A percentile compares a stretch with the other conserved stretches of the same genome.
Evolutionary conservation across 2,329 filamentous ascomycete genomes (phyloP).

Genomic region (Aspergillaceae sp.): DNA sequence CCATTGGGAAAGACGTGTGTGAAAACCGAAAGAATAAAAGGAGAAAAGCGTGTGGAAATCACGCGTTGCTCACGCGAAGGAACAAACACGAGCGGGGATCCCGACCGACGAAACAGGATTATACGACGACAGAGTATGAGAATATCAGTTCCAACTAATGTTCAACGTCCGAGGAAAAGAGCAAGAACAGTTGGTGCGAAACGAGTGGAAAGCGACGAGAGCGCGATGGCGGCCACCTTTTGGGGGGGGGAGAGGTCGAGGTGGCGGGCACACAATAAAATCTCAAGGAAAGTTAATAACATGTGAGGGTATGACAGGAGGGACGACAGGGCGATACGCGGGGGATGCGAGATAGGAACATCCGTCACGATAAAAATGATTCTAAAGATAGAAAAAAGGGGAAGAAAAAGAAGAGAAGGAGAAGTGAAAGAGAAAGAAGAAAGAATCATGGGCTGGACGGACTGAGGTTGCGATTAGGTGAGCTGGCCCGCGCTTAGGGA

Average conservation of each 20-base stretch:
- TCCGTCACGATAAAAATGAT: slow-evolving; percentile 14
- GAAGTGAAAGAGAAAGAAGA: neutral
- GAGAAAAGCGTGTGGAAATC: slow-evolving; percentile 4
- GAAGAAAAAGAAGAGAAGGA: neutral
- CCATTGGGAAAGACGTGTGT: slow-evolving; percentile 51
- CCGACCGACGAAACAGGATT: neutral
- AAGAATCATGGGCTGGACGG: neutral
- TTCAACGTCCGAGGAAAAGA: neutral
- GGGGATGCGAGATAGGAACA: neutral
- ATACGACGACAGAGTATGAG: no score
- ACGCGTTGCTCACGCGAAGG: slow-evolving; percentile 5
- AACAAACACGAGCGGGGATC: slow-evolving; percentile 5
- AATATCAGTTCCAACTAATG: neutral
- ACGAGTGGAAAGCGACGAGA: neutral
- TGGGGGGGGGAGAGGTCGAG: neutral
- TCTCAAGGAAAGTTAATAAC: neutral
- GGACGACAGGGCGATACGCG: slow-evolving; percentile 13
- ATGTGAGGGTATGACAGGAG: slow-evolving; percentile 1
- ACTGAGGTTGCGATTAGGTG: neutral
- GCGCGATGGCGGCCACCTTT: neutral
- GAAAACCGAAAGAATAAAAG: slow-evolving; percentile 1
- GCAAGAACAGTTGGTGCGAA: neutral
- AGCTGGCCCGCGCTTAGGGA: no score
- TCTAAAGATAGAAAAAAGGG: slow-evolving; percentile 23
- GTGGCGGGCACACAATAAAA: neutral